Percentiles rank a stretch among this genome's conserved stretches.
phyloP scores from a whole-genome alignment of 352 stramenopile species.

The Vaucheria bursata region DNA sequence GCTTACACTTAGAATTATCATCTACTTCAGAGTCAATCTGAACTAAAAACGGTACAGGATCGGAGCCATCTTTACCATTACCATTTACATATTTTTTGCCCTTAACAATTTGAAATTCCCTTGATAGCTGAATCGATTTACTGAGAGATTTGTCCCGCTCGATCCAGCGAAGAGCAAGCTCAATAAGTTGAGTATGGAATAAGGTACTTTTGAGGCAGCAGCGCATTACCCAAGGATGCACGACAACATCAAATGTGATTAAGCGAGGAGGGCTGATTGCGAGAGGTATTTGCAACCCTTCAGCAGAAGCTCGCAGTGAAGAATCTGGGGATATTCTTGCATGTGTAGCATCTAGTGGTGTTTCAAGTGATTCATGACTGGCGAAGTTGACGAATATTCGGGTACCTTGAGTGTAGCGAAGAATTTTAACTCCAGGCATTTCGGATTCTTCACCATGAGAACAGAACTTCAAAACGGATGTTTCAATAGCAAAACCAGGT shows the following conservation, averaged over 20 bases:
- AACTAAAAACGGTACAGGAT: background rate
- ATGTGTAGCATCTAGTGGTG: background rate
- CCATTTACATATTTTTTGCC: background rate
- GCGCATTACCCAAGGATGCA: background rate
- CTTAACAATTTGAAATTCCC: background rate
- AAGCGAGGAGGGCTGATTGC: background rate
- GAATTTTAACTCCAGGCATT: no score
- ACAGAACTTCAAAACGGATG: background rate
- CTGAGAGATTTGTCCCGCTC: background rate
- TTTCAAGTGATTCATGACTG: background rate
- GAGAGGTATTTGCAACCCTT: background rate
- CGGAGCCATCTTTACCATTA: background rate
- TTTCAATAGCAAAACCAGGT: background rate
- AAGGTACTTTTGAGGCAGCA: background rate
- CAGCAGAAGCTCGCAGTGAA: background rate
- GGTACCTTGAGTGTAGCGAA: background rate
- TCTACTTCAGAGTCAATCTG: background rate
- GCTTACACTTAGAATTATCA: background rate
- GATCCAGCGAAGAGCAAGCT: background rate
- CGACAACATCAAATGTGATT: background rate
- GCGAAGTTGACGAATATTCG: background rate
- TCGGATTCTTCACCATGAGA: no score
- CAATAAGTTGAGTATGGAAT: background rate
- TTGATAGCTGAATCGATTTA: background rate
- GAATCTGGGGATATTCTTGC: background rate